Conservation (phyloP, 1,284 basidiomycete species). For the Pseudomicrostroma phylloplanum region DNA sequence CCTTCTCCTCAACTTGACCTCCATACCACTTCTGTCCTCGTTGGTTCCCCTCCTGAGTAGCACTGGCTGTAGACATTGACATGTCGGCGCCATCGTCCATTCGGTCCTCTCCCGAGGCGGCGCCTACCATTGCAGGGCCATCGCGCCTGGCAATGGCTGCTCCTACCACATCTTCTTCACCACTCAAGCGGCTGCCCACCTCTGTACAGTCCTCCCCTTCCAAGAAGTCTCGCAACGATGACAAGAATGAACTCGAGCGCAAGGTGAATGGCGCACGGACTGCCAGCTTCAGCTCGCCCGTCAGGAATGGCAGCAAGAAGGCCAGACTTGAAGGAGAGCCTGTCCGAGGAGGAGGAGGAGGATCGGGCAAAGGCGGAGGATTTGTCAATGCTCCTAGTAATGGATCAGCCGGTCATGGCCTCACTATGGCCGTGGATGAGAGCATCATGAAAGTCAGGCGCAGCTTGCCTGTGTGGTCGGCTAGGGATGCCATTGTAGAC, state of each 20-base stretch:
- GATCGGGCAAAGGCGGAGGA: not conserved
- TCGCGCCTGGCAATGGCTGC: not conserved
- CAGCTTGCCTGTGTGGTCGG: slow-evolving; percentile 36
- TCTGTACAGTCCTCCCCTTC: too few species aligned
- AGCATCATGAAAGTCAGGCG: not conserved
- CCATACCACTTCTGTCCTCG: not conserved
- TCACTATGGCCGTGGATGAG: not conserved
- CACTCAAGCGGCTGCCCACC: not conserved
- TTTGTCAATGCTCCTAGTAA: not conserved
- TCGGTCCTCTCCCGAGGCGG: too few species aligned
- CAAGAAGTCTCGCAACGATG: not conserved
- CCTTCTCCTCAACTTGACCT: not conserved
- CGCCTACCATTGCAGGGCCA: too few species aligned
- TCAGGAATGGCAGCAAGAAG: not conserved
- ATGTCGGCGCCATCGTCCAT: too few species aligned
- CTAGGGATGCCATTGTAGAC: slow-evolving; percentile 28
- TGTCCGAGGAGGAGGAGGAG: not conserved
- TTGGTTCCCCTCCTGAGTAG: too few species aligned
- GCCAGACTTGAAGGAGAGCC: not conserved
- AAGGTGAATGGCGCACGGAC: not conserved
- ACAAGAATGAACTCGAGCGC: not conserved
- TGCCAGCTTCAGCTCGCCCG: not conserved
- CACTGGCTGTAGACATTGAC: too few species aligned
- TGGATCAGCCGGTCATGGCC: not conserved
- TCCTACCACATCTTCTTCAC: not conserved